A percentile compares a stretch with the other conserved stretches of the same genome.
Conservation (phyloP, 306 rosid genomes). For the Crotalaria pallida region DNA sequence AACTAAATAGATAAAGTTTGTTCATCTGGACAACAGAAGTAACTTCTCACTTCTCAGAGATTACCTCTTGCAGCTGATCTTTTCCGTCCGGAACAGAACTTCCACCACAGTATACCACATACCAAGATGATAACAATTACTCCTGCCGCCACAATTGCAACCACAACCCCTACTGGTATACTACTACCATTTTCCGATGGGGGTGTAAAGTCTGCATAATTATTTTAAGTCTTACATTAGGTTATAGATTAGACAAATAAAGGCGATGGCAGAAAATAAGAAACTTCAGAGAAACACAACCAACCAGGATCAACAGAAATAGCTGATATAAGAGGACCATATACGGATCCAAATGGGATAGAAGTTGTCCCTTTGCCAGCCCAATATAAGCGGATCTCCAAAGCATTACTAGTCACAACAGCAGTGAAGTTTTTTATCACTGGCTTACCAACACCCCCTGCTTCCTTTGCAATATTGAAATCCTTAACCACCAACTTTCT, state of each 20-base stretch:
- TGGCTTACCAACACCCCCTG: slow-evolving; percentile 16
- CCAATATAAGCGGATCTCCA: slow-evolving; percentile 27
- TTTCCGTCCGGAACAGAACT: slow-evolving; percentile 14
- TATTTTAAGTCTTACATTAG: neutral
- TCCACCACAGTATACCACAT: slow-evolving; percentile 36
- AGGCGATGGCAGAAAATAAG: neutral
- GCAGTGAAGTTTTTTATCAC: neutral
- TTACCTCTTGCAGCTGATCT: slow-evolving; percentile 29
- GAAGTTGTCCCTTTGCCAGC: slow-evolving; percentile 29
- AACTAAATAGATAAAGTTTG: neutral
- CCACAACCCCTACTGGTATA: slow-evolving; percentile 24
- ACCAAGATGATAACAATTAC: slow-evolving; percentile 18
- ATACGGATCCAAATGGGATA: slow-evolving; percentile 29
- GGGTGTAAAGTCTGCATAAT: slow-evolving; percentile 29
- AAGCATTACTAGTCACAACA: neutral
- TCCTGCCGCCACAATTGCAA: slow-evolving; percentile 38
- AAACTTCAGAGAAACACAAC: neutral
- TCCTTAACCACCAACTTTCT: slow-evolving; percentile 14
- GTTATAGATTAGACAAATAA: neutral
- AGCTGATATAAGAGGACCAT: slow-evolving; percentile 45
- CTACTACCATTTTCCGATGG: slow-evolving; percentile 8
- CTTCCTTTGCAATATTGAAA: slow-evolving; percentile 28
- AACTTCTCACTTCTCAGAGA: neutral
- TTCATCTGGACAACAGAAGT: neutral
- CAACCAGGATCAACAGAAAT: slow-evolving; percentile 31